Conservation (phyloP, 441 rosid genomes). For the Corymbia citriodora region DNA sequence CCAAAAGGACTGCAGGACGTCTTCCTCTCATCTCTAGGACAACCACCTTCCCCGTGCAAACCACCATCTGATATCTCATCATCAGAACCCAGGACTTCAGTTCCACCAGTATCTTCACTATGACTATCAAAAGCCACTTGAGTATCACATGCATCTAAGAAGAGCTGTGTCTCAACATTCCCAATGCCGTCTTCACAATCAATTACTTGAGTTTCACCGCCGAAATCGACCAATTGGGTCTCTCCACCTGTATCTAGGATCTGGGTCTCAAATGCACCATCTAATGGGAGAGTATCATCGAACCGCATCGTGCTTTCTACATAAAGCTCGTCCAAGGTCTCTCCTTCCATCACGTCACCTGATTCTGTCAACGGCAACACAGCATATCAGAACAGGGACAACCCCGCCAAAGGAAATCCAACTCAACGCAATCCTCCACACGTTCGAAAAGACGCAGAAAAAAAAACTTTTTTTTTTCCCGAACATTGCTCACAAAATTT, state of each 20-base stretch:
- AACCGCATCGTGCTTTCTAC: conserved; percentile 15
- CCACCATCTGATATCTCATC: conserved; percentile 28
- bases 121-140: conserved; percentile 24
- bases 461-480: background rate
- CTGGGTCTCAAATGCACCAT: conserved; percentile 54
- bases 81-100: conserved; percentile 32
- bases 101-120: conserved; percentile 31
- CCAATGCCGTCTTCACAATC: conserved; percentile 25
- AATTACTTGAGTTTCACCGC: conserved; percentile 32
- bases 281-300: conserved; percentile 27
- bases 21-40: conserved; percentile 8
- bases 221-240: conserved; percentile 11
- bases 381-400: background rate
- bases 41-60: conserved; percentile 5
- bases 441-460: background rate
- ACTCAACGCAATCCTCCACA: background rate
- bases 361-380: conserved; percentile 11
- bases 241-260: conserved; percentile 32
- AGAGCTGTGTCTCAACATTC: conserved; percentile 26
- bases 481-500: background rate
- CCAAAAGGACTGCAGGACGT: background rate
- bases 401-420: no score
- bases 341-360: conserved; percentile 8
- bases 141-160: conserved; percentile 30
- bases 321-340: conserved; percentile 4